A percentile compares a stretch with the other conserved stretches of the same genome.
phyloP scores from a whole-genome alignment of 768 basidiomycete genomes.

The Leccinum boreale region DNA sequence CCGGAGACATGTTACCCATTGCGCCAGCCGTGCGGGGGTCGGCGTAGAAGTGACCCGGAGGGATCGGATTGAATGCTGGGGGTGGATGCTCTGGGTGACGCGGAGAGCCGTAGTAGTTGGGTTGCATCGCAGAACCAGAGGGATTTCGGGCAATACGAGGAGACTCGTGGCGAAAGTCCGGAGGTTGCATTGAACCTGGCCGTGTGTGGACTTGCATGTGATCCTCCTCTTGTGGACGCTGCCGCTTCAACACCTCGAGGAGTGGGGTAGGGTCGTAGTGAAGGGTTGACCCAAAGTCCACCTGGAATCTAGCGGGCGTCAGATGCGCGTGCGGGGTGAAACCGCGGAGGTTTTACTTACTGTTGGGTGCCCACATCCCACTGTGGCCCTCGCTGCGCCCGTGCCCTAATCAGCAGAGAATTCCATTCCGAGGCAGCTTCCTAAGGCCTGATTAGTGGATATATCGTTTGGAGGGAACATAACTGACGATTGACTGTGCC shows the following conservation, averaged over 20 bases:
- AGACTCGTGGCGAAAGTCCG: slow-evolving; percentile 33
- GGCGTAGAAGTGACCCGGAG: slow-evolving; percentile 43
- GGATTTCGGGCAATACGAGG: slow-evolving; percentile 32
- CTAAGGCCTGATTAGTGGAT: slow-evolving; percentile 24
- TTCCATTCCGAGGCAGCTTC: slow-evolving; percentile 89
- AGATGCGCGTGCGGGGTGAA: not conserved
- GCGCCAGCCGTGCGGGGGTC: slow-evolving; percentile 28
- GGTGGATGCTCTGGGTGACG: slow-evolving; percentile 31
- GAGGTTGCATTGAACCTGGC: slow-evolving; percentile 30
- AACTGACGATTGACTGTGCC: slow-evolving; percentile 63
- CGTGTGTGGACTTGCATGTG: slow-evolving; percentile 18
- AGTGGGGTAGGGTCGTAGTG: slow-evolving; percentile 71
- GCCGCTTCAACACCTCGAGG: slow-evolving; percentile 45
- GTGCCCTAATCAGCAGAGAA: slow-evolving; percentile 70
- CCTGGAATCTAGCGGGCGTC: slow-evolving; percentile 54
- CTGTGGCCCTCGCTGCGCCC: slow-evolving; percentile 80
- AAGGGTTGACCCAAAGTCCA: slow-evolving; percentile 67
- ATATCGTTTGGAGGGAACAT: not conserved
- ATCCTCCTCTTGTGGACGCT: slow-evolving; percentile 30
- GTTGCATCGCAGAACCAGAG: slow-evolving; percentile 26
- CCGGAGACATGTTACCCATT: slow-evolving; percentile 36
- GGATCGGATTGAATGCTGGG: slow-evolving; percentile 30
- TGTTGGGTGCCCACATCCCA: slow-evolving; percentile 88
- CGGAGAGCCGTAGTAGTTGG: slow-evolving; percentile 31
- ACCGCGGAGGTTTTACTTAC: slow-evolving; percentile 40